Percentiles rank a stretch among this genome's conserved stretches.
Conservation (phyloP, 2,329 filamentous ascomycete genomes). For the Claviceps arundinis region DNA sequence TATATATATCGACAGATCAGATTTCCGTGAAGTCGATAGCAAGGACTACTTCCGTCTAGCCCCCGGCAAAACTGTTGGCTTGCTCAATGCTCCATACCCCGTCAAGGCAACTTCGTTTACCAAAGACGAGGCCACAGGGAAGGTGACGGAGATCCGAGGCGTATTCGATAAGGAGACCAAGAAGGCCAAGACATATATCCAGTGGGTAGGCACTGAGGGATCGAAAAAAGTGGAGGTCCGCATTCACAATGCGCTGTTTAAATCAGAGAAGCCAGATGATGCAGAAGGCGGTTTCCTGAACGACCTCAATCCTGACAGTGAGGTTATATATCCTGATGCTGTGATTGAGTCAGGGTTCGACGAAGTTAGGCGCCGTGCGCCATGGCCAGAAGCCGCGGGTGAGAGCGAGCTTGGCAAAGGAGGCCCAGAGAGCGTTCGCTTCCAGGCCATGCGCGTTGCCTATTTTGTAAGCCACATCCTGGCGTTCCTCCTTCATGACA, state of each 20-base stretch:
- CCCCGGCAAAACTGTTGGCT: slow-evolving; percentile 62
- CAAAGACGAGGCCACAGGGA: slow-evolving; percentile 50
- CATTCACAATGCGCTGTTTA: slow-evolving; percentile 73
- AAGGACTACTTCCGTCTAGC: slow-evolving; percentile 71
- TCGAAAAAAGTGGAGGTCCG: slow-evolving; percentile 60
- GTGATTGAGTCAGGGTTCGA: slow-evolving; percentile 74
- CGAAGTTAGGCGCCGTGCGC: slow-evolving; percentile 58
- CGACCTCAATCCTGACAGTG: slow-evolving; percentile 73
- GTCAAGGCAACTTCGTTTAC: slow-evolving; percentile 58
- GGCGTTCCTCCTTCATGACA: not conserved
- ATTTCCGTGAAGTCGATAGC: slow-evolving; percentile 64
- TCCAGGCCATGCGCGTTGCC: slow-evolving; percentile 81
- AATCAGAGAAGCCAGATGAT: slow-evolving; percentile 67
- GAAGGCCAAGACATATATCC: slow-evolving; percentile 71
- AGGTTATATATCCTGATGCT: slow-evolving; percentile 65
- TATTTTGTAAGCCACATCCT: slow-evolving; percentile 50
- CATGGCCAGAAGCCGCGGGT: slow-evolving; percentile 69
- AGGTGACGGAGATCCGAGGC: slow-evolving; percentile 51
- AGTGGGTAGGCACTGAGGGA: slow-evolving; percentile 66
- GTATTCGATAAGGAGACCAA: slow-evolving; percentile 56
- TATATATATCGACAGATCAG: slow-evolving; percentile 73
- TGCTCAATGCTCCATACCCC: slow-evolving; percentile 58
- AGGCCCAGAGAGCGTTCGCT: slow-evolving; percentile 65
- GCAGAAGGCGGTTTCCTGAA: slow-evolving; percentile 69
- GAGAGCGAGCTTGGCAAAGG: slow-evolving; percentile 49